Percentiles rank a stretch among this genome's conserved stretches.
Evolutionary conservation across 2,329 filamentous ascomycete species (phyloP).

Genomic region (Ophiostoma sp.): DNA sequence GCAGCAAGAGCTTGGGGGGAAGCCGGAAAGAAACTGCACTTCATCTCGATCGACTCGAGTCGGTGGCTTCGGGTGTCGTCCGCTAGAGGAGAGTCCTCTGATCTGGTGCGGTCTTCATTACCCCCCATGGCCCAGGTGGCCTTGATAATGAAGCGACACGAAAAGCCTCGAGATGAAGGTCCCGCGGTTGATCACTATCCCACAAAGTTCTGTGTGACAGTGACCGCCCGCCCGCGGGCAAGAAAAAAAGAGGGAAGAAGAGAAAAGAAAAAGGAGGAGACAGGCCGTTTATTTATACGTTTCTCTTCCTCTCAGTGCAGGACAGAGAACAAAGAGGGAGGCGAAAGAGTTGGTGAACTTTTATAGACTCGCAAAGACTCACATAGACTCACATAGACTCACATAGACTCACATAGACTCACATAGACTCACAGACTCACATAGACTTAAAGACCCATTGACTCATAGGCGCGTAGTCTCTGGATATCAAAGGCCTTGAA

Average conservation of each 20-base stretch:
- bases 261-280: not conserved
- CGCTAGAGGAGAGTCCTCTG: not conserved
- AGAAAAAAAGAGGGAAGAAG: not conserved
- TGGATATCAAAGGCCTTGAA: too few relatives aligned
- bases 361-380: not conserved
- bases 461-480: too few relatives aligned
- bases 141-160: not conserved
- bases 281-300: not conserved
- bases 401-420: not conserved
- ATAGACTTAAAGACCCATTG: not conserved
- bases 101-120: not conserved
- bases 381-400: not conserved
- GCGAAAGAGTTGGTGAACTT: not conserved
- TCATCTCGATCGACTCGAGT: not conserved
- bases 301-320: too few relatives aligned
- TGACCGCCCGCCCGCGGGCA: not conserved
- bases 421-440: too few relatives aligned
- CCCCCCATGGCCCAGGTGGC: not conserved
- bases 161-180: not conserved
- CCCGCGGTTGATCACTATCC: not conserved
- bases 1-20: not conserved
- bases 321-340: not conserved
- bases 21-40: not conserved
- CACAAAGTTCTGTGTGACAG: too few relatives aligned
- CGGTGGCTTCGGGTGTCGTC: not conserved